These are phyloP conservation scores for Adansonia digitata DNA, from an alignment of 345 rosid species.

Conservation along the genomic window DNA sequence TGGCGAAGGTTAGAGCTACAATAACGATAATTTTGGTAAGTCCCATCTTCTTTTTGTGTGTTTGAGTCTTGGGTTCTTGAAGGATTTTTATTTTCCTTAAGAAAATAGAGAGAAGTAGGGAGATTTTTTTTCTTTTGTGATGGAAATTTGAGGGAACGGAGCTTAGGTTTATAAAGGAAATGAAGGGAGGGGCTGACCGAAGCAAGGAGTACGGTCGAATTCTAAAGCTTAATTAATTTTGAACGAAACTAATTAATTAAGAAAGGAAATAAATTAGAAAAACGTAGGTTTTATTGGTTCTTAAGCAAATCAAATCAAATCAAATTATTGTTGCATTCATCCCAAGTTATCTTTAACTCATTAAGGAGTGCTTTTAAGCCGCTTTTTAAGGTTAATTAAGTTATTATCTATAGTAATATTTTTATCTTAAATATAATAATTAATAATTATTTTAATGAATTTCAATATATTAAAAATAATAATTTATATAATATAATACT, in stretches of 20 bases:
- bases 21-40: constrained; percentile 33
- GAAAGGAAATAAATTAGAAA: not conserved
- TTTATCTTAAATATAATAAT: too few relatives aligned
- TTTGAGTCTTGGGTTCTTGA: not conserved
- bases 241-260: not conserved
- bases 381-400: not conserved
- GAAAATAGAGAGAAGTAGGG: too few relatives aligned
- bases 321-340: not conserved
- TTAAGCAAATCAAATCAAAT: not conserved
- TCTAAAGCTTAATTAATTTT: constrained; percentile 17
- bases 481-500: too few relatives aligned
- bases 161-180: constrained; percentile 44
- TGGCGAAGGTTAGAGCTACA: constrained; percentile 39
- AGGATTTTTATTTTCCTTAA: not conserved
- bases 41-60: constrained; percentile 30
- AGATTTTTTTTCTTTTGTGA: not conserved
- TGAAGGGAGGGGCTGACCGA: constrained; percentile 47
- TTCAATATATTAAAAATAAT: too few relatives aligned
- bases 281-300: not conserved
- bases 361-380: too few relatives aligned
- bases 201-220: constrained; percentile 33
- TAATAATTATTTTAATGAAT: too few relatives aligned
- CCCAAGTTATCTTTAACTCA: not conserved
- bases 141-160: too few relatives aligned
- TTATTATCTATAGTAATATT: too few relatives aligned